Evolutionary conservation across 768 basidiomycete genomes (phyloP).

Genomic region (Amanita molliuscula): DNA sequence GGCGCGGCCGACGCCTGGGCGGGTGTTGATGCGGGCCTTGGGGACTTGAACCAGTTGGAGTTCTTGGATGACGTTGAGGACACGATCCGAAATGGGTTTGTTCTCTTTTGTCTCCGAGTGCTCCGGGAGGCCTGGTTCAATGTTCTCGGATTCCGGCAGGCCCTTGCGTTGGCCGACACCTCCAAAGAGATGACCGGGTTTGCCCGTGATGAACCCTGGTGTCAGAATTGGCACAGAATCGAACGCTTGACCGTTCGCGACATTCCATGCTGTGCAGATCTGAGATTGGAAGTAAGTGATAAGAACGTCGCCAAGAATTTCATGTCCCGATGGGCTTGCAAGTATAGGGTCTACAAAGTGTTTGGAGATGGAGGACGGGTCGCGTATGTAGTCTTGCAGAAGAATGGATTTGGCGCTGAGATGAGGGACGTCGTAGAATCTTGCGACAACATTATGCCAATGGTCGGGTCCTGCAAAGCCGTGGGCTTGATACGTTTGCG

Average conservation of each 20-base stretch:
- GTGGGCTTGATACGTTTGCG: constrained; percentile 67
- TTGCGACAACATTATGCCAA: constrained; percentile 82
- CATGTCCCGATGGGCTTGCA: constrained; percentile 72
- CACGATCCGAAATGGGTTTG: constrained; percentile 12
- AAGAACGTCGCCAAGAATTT: constrained; percentile 84
- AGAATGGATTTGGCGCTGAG: constrained; percentile 77
- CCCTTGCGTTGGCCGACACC: constrained; percentile 81
- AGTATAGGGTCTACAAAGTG: constrained; percentile 83
- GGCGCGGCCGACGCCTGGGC: constrained; percentile 24
- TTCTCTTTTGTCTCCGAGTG: constrained; percentile 16
- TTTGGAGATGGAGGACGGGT: constrained; percentile 50
- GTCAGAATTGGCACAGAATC: constrained; percentile 42
- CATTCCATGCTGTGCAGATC: constrained; percentile 78
- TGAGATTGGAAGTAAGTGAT: constrained; percentile 85
- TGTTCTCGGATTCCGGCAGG: constrained; percentile 34
- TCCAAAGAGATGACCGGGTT: constrained; percentile 66
- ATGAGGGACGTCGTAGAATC: constrained; percentile 96
- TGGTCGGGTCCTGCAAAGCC: constrained; percentile 89
- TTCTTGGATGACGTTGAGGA: constrained; percentile 17
- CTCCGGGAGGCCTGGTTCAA: neutral
- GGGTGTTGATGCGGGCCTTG: constrained; percentile 57
- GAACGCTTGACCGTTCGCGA: constrained; percentile 55
- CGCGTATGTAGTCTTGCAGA: constrained; percentile 72
- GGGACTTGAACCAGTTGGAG: constrained; percentile 50
- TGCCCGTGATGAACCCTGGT: constrained; percentile 18